A percentile compares a stretch with the other conserved stretches of the same genome.
Conservation (phyloP, 1,284 basidiomycete species). For the Melanopsichium pennsylvanicum region DNA sequence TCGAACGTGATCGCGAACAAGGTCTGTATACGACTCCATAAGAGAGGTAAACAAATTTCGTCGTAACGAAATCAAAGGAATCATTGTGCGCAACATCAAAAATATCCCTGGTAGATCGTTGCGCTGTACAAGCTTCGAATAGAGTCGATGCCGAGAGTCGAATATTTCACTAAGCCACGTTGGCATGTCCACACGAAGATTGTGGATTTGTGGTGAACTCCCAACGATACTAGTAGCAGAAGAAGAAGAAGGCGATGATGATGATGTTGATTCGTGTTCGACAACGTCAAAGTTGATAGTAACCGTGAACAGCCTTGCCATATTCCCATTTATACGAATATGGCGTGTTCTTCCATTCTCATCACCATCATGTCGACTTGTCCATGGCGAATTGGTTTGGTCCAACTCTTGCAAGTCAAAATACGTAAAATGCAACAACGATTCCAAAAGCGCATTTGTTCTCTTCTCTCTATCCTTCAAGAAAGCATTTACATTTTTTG, state of each 20-base stretch:
- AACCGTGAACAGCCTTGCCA: slow-evolving; percentile 15
- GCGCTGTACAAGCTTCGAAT: background rate
- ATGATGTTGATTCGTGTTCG: background rate
- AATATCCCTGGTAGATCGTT: slow-evolving; percentile 31
- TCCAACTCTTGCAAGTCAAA: slow-evolving; percentile 18
- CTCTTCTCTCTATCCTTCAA: slow-evolving; percentile 17
- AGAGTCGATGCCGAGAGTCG: background rate
- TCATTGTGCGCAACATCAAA: slow-evolving; percentile 31
- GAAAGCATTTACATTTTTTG: slow-evolving; percentile 3
- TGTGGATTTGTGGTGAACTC: slow-evolving; percentile 8
- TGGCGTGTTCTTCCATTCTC: background rate
- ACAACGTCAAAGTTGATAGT: slow-evolving; percentile 16
- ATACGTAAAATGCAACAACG: slow-evolving; percentile 4
- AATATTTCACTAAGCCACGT: slow-evolving; percentile 9
- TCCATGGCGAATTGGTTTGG: slow-evolving; percentile 4
- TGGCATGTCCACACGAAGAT: slow-evolving; percentile 10
- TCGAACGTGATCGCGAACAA: slow-evolving; percentile 18
- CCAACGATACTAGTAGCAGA: no score
- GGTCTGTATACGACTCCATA: slow-evolving; percentile 23
- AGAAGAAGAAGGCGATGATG: no score
- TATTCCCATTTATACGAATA: background rate
- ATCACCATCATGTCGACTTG: background rate
- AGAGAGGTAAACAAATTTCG: slow-evolving; percentile 18
- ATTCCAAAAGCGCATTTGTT: slow-evolving; percentile 2
- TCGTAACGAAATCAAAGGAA: slow-evolving; percentile 20